phyloP scores from a whole-genome alignment of 2,329 filamentous ascomycete species.

The Arthroderma sp. region DNA sequence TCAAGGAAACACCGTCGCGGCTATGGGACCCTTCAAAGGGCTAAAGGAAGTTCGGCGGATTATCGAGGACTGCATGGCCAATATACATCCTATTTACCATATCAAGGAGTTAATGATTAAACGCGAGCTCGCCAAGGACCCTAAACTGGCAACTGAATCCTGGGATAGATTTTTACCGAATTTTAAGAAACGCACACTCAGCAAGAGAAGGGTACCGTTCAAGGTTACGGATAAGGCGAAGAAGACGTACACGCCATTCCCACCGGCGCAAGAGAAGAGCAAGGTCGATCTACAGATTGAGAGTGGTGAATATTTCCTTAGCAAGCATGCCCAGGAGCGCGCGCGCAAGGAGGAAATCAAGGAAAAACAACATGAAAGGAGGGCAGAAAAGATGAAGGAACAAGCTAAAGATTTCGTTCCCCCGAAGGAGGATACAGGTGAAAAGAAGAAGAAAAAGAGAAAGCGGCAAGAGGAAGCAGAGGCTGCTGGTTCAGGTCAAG shows the following conservation, averaged over 20 bases:
- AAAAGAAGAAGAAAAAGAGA: constrained; percentile 34
- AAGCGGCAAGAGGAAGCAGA: constrained; percentile 12
- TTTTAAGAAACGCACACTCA: constrained; percentile 87
- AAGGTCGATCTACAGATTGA: constrained; percentile 98
- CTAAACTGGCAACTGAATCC: constrained; percentile 69
- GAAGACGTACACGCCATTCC: constrained; percentile 95
- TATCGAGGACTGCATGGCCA: constrained; percentile 91
- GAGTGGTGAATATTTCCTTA: constrained; percentile 90
- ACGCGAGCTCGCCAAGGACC: constrained; percentile 79
- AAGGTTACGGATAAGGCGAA: constrained; percentile 86
- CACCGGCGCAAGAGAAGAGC: constrained; percentile 93
- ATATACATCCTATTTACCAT: constrained; percentile 79
- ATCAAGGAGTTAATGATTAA: constrained; percentile 97
- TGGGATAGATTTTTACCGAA: constrained; percentile 96
- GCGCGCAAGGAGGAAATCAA: constrained; percentile 64
- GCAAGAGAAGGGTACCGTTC: constrained; percentile 66
- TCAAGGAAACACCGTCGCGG: constrained; percentile 87
- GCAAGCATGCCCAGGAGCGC: constrained; percentile 82
- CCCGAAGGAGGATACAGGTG: constrained; percentile 57
- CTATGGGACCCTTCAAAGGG: constrained; percentile 85
- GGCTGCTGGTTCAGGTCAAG: constrained; percentile 4
- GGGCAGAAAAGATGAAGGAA: constrained; percentile 76
- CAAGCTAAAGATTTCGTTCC: constrained; percentile 76
- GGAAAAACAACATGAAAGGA: constrained; percentile 75
- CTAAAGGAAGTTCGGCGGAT: constrained; percentile 83